A percentile compares a stretch with the other conserved stretches of the same genome.
These are phyloP conservation scores for Ettlia oleoabundans DNA, from an alignment of 139 green algal species.

Conservation along the genomic window DNA sequence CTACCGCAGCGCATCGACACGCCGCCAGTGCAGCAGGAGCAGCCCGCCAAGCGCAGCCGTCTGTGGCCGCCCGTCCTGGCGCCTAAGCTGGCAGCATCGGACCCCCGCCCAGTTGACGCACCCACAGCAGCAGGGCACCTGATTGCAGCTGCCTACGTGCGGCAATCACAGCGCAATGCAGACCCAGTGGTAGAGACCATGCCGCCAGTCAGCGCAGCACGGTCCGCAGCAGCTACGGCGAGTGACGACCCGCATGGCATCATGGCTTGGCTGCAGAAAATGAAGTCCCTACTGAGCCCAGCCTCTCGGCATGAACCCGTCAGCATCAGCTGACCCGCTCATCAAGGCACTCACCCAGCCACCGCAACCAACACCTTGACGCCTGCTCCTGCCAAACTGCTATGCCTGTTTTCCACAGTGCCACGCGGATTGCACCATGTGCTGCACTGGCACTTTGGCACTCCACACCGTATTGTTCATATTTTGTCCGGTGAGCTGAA, in stretches of 20 bases:
- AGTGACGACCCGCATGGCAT: neutral
- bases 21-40: neutral
- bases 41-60: neutral
- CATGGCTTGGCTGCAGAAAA: slow-evolving; percentile 21
- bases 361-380: too few species aligned
- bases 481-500: neutral
- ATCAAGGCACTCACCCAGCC: too few species aligned
- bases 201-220: too few species aligned
- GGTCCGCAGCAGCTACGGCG: neutral
- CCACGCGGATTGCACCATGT: too few species aligned
- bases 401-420: too few species aligned
- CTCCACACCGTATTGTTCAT: neutral
- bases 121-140: neutral
- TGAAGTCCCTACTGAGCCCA: slow-evolving; percentile 8
- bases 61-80: neutral
- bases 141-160: too few species aligned
- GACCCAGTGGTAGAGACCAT: too few species aligned
- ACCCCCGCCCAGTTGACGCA: neutral
- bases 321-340: too few species aligned
- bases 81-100: neutral
- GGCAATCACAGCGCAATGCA: too few species aligned
- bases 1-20: neutral
- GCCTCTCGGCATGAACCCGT: neutral
- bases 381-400: too few species aligned
- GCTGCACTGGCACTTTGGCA: too few species aligned